Evolutionary conservation across 2,329 filamentous ascomycete genomes (phyloP), one percentile per base, ranked within the genome.

Genomic region (Tothia fuscella): DNA sequence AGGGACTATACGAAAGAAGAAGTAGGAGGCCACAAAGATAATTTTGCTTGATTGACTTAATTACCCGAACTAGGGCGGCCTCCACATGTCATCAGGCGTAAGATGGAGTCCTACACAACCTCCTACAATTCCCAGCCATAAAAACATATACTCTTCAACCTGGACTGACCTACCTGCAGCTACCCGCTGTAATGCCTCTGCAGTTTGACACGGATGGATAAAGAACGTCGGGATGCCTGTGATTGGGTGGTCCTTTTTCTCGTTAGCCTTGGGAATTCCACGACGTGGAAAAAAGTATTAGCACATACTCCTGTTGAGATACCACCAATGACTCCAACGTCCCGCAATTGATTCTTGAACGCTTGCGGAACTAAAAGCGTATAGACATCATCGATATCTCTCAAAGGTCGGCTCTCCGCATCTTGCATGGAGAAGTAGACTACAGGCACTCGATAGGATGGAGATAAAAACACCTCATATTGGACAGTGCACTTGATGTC

Each of bases 261-360:
- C n/a, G 17, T 10, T 35, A 10, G 21, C 3, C 4, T 40, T 17
- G 31, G 20, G 16, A 32, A 17, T n/a, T 30, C 3, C 9, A 9
- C 12, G 2, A 3, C 13, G 12, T 14, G 22, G n/a, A 37, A 3
- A 16, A 37, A 12, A 13, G 21, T 17, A 9, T 14, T 12, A 10
- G n/a, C 42, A 78, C 81, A 66, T 67, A 87, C 83, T 54, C 81
- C 80, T 56, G 78, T 74, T 51, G 82, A 86, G 55, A 89, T 80
- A 48, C 79, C 81, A 33, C 82, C 82, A 51, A 84, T 73, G 19
- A 75, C 66, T 25, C 80, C 79, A 34, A 74, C 64, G 38, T 63
- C 64, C 50, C 73, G 74, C 47, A 88, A 68, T 46, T 69, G 63
- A 40, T 67, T 62, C 55, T 75, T 80, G 63, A 74, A 79, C 51